Conservation (phyloP, 2,329 filamentous ascomycete genomes). For the Grosmannia huntii region DNA sequence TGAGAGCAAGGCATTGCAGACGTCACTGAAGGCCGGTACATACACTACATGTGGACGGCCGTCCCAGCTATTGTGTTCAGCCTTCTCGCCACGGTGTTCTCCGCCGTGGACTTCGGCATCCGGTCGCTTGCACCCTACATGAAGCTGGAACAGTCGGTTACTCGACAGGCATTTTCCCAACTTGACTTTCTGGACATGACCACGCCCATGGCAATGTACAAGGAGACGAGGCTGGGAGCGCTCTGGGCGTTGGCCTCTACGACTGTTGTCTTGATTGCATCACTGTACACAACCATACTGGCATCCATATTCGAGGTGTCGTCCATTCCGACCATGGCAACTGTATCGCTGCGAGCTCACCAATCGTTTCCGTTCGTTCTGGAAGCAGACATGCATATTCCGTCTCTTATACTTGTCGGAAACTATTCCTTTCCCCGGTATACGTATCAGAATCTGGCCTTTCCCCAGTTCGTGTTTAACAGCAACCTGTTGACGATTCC, state of each 20-base stretch:
- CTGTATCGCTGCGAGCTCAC: not conserved
- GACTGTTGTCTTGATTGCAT: not conserved
- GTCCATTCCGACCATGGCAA: not conserved
- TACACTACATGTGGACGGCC: not conserved
- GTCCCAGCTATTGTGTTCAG: not conserved
- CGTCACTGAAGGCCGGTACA: not conserved
- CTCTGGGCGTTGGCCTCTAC: not conserved
- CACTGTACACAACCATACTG: not conserved
- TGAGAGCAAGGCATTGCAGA: not conserved
- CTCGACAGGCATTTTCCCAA: not conserved
- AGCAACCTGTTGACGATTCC: not conserved
- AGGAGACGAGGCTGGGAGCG: not conserved
- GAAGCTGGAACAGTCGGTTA: not conserved
- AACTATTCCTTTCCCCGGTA: not conserved
- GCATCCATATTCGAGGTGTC: not conserved
- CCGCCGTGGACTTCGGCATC: not conserved
- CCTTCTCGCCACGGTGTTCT: not conserved
- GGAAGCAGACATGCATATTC: not conserved
- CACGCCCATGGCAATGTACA: not conserved
- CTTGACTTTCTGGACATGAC: not conserved
- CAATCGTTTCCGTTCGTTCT: not conserved
- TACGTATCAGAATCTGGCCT: not conserved
- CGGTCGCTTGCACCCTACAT: not conserved
- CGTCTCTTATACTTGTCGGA: not conserved
- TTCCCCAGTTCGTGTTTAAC: not conserved